Conservation (phyloP, 768 basidiomycete species). For the Tephrocybe sp. region DNA sequence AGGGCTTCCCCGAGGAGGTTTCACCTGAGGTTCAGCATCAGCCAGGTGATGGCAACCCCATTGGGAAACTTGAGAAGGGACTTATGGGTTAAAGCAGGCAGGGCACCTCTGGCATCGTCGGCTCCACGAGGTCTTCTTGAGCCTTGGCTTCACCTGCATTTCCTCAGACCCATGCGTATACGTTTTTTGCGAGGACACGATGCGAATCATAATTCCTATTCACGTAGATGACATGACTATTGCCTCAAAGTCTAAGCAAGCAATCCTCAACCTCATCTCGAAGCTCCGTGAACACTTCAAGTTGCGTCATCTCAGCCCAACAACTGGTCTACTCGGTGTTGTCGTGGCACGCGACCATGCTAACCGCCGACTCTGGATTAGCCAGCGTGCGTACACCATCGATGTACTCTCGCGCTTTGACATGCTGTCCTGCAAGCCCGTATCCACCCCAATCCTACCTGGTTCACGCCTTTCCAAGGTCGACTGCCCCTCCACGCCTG, state of each 20-base stretch:
- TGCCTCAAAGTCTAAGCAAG: neutral
- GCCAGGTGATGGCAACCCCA: neutral
- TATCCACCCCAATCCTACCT: slow-evolving; percentile 9
- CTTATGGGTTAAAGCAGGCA: neutral
- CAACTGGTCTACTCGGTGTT: neutral
- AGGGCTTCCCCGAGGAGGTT: neutral
- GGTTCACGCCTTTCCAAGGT: neutral
- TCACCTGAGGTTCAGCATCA: too few species aligned
- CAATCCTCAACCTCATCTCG: neutral
- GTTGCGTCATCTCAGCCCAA: neutral
- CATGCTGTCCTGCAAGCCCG: slow-evolving; percentile 5
- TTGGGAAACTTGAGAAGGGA: neutral
- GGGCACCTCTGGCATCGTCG: neutral
- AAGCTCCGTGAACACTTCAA: neutral
- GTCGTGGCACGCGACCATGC: neutral
- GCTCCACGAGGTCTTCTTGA: neutral
- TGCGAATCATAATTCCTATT: neutral
- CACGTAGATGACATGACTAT: neutral
- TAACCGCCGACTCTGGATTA: slow-evolving; percentile 1
- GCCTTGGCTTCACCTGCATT: neutral
- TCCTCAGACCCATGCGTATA: neutral
- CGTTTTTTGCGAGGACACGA: neutral
- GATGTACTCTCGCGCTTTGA: slow-evolving; percentile 3
- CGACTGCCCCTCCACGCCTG: slow-evolving; percentile 2
- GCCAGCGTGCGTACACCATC: slow-evolving; percentile 2